Conservation (phyloP, 2,329 filamentous ascomycete genomes). For the Didymosphaeria variabile region DNA sequence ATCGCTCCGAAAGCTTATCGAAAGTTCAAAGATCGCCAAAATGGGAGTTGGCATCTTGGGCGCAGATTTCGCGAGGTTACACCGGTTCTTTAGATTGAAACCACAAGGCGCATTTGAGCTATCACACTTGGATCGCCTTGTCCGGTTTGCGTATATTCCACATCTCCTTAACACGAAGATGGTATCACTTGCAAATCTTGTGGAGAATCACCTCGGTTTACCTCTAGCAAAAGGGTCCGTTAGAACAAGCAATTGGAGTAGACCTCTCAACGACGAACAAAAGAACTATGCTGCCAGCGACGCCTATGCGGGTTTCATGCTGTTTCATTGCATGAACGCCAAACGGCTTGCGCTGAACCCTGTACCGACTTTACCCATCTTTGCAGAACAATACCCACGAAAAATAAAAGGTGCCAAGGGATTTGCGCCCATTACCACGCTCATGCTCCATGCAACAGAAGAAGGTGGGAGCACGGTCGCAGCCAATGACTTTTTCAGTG, state of each 20-base stretch:
- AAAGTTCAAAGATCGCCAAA: conserved; percentile 75
- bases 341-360: conserved; percentile 65
- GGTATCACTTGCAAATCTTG: conserved; percentile 74
- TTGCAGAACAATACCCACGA: conserved; percentile 39
- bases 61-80: conserved; percentile 71
- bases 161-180: conserved; percentile 52
- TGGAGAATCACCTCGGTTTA: conserved; percentile 74
- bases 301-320: conserved; percentile 81
- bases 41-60: conserved; percentile 75
- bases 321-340: conserved; percentile 77
- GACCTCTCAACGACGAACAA: conserved; percentile 69
- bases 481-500: conserved; percentile 34
- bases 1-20: conserved; percentile 75
- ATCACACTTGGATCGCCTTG: conserved; percentile 80
- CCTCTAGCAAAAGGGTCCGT: conserved; percentile 84
- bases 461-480: conserved; percentile 25
- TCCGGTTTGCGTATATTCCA: conserved; percentile 70
- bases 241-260: conserved; percentile 78
- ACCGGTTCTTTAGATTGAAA: conserved; percentile 70
- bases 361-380: conserved; percentile 33
- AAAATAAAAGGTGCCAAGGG: conserved; percentile 1
- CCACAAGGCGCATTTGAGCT: conserved; percentile 78
- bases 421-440: conserved; percentile 21
- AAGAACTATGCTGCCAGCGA: conserved; percentile 81
- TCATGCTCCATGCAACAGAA: conserved; percentile 31